phyloP scores from a whole-genome alignment of 73 alveolate genomes.

The Blepharisma japonicum region DNA sequence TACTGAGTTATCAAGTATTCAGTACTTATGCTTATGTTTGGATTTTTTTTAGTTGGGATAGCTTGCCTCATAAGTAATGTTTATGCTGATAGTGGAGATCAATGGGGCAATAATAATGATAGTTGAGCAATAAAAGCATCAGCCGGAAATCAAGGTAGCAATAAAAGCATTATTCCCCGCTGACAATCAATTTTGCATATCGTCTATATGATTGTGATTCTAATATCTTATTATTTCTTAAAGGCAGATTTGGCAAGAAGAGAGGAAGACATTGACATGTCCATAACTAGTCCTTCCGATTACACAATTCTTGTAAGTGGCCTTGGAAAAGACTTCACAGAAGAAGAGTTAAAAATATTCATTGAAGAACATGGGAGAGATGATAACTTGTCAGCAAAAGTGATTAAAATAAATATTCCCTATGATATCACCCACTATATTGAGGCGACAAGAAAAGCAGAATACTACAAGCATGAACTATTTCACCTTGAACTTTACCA shows the following conservation, averaged over 20 bases:
- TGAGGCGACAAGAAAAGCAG: neutral
- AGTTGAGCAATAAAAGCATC: slow-evolving; percentile 2
- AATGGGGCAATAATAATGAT: slow-evolving; percentile 2
- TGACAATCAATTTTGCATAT: slow-evolving; percentile 2
- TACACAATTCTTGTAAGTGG: slow-evolving; percentile 17
- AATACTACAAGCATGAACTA: neutral
- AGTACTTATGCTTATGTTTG: too few species aligned
- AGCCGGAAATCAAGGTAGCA: neutral
- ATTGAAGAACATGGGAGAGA: neutral
- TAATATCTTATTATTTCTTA: neutral
- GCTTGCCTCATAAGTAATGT: too few species aligned
- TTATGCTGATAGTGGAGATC: neutral
- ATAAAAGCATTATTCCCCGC: neutral
- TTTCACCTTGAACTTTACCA: neutral
- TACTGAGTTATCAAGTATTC: too few species aligned
- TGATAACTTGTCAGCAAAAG: slow-evolving; percentile 18
- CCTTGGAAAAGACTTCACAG: neutral
- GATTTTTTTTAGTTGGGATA: too few species aligned
- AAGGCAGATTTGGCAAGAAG: neutral
- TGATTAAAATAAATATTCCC: neutral
- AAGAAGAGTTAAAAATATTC: neutral
- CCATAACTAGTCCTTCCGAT: neutral
- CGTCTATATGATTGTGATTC: neutral
- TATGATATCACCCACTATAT: neutral
- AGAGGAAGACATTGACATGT: neutral